Base-by-base conservation (phyloP, 495 filamentous ascomycete genomes). In the Penicillium arizonense region DNA sequence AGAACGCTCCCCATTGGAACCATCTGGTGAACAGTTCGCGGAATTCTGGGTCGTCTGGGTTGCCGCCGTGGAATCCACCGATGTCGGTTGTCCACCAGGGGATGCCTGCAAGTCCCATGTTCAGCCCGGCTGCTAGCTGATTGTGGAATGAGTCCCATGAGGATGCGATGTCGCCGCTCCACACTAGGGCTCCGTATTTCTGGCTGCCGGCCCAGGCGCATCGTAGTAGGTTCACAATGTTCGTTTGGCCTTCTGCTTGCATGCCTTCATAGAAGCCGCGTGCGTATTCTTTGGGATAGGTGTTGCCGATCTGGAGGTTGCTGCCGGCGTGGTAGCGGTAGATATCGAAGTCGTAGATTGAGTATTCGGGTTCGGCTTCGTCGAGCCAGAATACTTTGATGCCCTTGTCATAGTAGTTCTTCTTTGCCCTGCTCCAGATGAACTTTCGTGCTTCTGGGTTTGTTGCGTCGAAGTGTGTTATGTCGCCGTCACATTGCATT, bases 1-100 rank as follows among this genome's bases (percentile, higher is more conserved):
- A 83, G 62, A 82, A 85, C 1, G 79, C 61, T 2, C 79, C 81
- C 78, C 79, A 83, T 53, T 84, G 81, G 61, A 84, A 85, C 82
- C 82, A 85, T 2, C 82, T 70, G 4, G 77, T 74, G 57, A 85
- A 80, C 12, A 85, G 64, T 51, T 85, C 81, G 2, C 79, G 61
- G 61, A 85, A 85, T 0, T 54, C 70, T n/a, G 68, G 62, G 45
- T 82, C 75, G 33, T 71, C 65, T 0, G 79, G 74, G 39, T 80
- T 73, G 3, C 82, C 81, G 8, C 81, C 81, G 62, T 82, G 77
- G 59, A 85, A 83, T 0, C 81, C 82, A 9, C 82, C 81, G 34
- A 85, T 85, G 62, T 82, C 80, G 6, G 78, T 81, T 30, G 79
- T 82, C 78, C 78, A 81, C 79, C 79, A 83, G 1, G 80, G 76